Evolutionary conservation across 2,329 filamentous ascomycete species (phyloP), one percentile per base, ranked within the genome.

Genomic region (Alternaria ventricosa): DNA sequence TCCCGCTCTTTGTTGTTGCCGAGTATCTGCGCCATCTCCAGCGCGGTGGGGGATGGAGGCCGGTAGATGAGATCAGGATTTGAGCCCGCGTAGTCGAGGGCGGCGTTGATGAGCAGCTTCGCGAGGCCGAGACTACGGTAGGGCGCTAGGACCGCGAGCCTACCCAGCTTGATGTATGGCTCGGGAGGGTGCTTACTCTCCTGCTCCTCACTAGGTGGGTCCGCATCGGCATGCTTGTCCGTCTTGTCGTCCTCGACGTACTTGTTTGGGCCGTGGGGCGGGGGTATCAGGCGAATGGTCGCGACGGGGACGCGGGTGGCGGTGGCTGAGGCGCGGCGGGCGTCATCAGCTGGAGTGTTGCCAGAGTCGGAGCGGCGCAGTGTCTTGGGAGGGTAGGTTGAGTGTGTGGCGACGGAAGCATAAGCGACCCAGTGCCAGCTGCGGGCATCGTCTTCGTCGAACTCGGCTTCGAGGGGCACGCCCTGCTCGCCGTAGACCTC

Each of bases 371-470:
- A 82, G 80, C 79, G 47, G 80, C 79, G 47, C 30, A 73, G 55
- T 27, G 65, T 66, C 54, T 79, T 77, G 10, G 76, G 73, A 3
- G 80, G 76, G 15, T 71, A 64, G 9, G 64, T 62, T 6, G 75
- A 62, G 18, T 71, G 82, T 57, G 86, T 86, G 62, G 76, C 78
- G 60, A 91, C 85, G 15, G 86, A 89, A 51, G 88, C 88, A 79
- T 97, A 97, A n/a, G 90, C 84, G 28, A 97, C 90, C 92, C 93
- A 97, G 80, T 97, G 94, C 81, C 90, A 95, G 70, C 89, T 90
- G 36, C 92, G 87, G 1, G 86, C 70, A 78, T 98, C 95, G 76
- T 97, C 93, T 1, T 85, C 82, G 82, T 97, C 95, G 68, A 93
- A 86, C 79, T 98, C 94, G 68, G 89, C 87, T 41, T 91, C 88